Base-by-base conservation (phyloP, 2,329 filamentous ascomycete species). In the Lasiodiplodia citricola region DNA sequence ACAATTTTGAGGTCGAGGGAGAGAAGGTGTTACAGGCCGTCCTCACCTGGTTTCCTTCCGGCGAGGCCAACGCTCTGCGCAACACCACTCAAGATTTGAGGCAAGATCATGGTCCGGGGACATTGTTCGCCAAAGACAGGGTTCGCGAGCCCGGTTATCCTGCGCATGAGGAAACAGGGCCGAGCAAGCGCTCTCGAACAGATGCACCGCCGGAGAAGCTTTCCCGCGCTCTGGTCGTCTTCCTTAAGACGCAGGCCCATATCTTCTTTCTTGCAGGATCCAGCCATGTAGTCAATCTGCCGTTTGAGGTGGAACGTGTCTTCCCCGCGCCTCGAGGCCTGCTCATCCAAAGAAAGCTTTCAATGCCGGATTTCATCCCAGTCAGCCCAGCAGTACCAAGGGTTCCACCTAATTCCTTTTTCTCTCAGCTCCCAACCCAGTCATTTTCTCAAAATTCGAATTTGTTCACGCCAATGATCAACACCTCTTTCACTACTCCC, bases 231-330 rank as follows among this genome's bases (percentile, higher is more conserved):
- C 82, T 99, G 70, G 93, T 98, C 8, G 92, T 99, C 62, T 92
- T 98, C 73, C 87, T 99, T 72, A 94, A 92, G 80, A 94, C 93
- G 0, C 95, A 98, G 77, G 94, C 93, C 25, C 95, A 98, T 77
- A 89, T 99, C 72, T 96, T 94, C 83, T 97, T 96, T 77, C 87
- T 98, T 47, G 88, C 92, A 2, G 95, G 95, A 23, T 90, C 93
- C 41, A 96, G 88, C 76, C 92, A 99, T 85, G 88, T 97, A 69
- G 87, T 98, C 58, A 93, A 97, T 78, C 88, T 99, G 76, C 95
- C 95, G 1, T 99, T 99, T 76, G 94, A 98, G 80, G 92, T 97
- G 52, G 93, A 97, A 76, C 89, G 89, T 66, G 94, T 92, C 37
- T 93, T 94, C 78, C 89, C 95, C 44, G 92, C 92, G 14, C 92